phyloP scores from a whole-genome alignment of 257 asterid species.

The Ligustrum vulgare region DNA sequence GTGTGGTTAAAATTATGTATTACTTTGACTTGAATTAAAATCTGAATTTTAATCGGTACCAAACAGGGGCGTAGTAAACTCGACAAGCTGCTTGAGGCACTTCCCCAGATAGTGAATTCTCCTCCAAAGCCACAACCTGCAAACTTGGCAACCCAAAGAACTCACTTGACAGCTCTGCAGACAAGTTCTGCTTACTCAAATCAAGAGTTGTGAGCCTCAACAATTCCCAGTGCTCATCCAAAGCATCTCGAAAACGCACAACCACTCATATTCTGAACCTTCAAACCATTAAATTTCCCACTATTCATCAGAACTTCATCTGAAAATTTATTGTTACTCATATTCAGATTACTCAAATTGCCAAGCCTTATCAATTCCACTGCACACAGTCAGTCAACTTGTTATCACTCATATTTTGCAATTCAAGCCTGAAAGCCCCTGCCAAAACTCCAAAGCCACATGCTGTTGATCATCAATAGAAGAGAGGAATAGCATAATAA shows the following conservation, averaged over 20 bases:
- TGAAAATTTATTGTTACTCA: slow-evolving; percentile 60
- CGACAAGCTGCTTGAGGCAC: slow-evolving; percentile 80
- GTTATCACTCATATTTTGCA: slow-evolving; percentile 63
- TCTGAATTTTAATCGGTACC: no score
- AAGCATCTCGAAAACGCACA: slow-evolving; percentile 64
- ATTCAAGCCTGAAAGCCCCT: slow-evolving; percentile 36
- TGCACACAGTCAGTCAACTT: slow-evolving; percentile 50
- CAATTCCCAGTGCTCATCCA: slow-evolving; percentile 54
- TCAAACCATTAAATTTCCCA: slow-evolving; percentile 47
- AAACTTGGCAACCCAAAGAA: slow-evolving; percentile 70
- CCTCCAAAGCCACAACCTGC: slow-evolving; percentile 58
- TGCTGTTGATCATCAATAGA: not conserved
- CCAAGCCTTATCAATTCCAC: slow-evolving; percentile 47
- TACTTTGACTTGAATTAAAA: no score
- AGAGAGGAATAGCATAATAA: not conserved
- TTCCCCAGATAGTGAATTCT: slow-evolving; percentile 56
- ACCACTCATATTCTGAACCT: slow-evolving; percentile 63
- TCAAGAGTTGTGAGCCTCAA: slow-evolving; percentile 57
- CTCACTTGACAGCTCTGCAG: slow-evolving; percentile 71
- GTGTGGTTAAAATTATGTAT: no score
- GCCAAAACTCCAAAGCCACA: slow-evolving; percentile 32
- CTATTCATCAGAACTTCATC: slow-evolving; percentile 38
- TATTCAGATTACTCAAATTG: slow-evolving; percentile 60
- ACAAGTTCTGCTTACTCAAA: slow-evolving; percentile 71
- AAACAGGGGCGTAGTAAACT: slow-evolving; percentile 54